Percentiles rank a stretch among this genome's conserved stretches.
phyloP scores from a whole-genome alignment of 805 yeast genomes.

The Ogataea paraovalis region DNA sequence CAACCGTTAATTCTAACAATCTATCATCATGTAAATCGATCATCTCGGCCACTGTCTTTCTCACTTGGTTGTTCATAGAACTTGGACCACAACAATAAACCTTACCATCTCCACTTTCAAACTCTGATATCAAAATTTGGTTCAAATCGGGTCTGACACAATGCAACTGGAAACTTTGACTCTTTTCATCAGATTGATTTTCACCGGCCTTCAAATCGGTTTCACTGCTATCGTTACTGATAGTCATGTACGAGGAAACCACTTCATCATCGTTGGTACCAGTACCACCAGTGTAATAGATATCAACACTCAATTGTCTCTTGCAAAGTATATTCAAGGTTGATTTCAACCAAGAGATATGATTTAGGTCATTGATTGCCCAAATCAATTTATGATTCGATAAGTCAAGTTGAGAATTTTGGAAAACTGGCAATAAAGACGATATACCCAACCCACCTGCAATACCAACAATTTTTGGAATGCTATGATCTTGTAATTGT shows the following conservation, averaged over 20 bases:
- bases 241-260: neutral
- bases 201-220: neutral
- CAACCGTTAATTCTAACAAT: constrained; percentile 3
- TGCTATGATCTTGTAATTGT: constrained; percentile 1
- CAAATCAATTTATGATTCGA: constrained; percentile 15
- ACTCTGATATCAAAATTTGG: constrained; percentile 1
- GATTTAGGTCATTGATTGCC: constrained; percentile 15
- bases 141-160: constrained; percentile 4
- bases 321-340: constrained; percentile 11
- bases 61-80: neutral
- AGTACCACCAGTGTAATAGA: neutral
- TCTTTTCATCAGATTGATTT: neutral
- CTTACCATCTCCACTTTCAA: constrained; percentile 1
- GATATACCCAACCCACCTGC: constrained; percentile 25
- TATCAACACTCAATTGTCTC: neutral
- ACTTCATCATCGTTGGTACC: neutral
- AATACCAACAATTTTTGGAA: constrained; percentile 12
- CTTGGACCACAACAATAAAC: constrained; percentile 9
- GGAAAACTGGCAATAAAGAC: constrained; percentile 16
- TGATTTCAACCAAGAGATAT: constrained; percentile 9
- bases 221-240: neutral
- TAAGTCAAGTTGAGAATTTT: neutral
- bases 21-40: constrained; percentile 1
- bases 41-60: constrained; percentile 1
- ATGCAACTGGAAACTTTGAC: neutral